Percentiles rank a stretch among this genome's conserved stretches.
These are phyloP conservation scores for Mrakia gelida DNA, from an alignment of 768 basidiomycete species.

Conservation along the genomic window DNA sequence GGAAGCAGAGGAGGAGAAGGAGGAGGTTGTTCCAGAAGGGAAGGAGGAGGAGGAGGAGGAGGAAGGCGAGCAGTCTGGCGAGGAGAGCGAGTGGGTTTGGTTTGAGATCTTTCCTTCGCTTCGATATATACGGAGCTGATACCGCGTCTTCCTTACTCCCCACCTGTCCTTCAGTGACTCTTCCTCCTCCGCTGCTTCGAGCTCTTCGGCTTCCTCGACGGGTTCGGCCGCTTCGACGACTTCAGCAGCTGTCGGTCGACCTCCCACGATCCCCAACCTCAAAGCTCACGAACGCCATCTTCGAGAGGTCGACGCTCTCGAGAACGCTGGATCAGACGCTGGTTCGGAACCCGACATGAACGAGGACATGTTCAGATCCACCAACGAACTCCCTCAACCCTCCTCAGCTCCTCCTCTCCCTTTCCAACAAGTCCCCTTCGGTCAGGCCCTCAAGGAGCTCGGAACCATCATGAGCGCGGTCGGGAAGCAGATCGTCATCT, in stretches of 20 bases:
- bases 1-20: background rate
- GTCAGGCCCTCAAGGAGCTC: slow-evolving; percentile 17
- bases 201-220: background rate
- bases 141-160: background rate
- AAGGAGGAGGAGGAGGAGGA: background rate
- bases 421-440: slow-evolving; percentile 17
- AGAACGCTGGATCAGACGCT: slow-evolving; percentile 6
- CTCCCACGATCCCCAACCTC: background rate
- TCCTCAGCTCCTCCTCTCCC: slow-evolving; percentile 21
- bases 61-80: background rate
- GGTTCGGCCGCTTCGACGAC: slow-evolving; percentile 6
- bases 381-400: slow-evolving; percentile 27
- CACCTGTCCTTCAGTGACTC: background rate
- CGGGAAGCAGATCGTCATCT: slow-evolving; percentile 23
- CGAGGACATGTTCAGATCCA: slow-evolving; percentile 21
- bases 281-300: slow-evolving; percentile 6
- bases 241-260: background rate
- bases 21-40: background rate
- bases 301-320: background rate
- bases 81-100: slow-evolving; percentile 19
- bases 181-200: background rate
- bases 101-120: background rate
- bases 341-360: slow-evolving; percentile 22
- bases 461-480: slow-evolving; percentile 25
- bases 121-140: too few species aligned